Conservation (phyloP, 2,329 filamentous ascomycete species). For the Fusarium hainanense region DNA sequence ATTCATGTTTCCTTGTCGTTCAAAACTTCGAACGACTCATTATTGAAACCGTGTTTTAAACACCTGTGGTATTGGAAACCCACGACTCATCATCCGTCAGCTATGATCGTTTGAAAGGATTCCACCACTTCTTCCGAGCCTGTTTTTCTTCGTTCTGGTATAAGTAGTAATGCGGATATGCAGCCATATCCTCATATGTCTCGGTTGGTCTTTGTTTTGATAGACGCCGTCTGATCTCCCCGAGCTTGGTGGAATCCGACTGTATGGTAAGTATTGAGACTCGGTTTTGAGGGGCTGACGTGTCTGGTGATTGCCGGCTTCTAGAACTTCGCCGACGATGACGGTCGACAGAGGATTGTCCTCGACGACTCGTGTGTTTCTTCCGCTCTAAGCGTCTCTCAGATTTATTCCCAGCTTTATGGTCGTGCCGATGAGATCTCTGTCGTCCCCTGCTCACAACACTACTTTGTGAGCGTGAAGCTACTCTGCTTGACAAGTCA, state of each 20-base stretch:
- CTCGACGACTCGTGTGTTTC: slow-evolving; percentile 11
- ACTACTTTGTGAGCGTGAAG: slow-evolving; percentile 31
- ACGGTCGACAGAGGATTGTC: slow-evolving; percentile 17
- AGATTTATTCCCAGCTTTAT: slow-evolving; percentile 9
- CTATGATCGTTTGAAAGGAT: slow-evolving; percentile 25
- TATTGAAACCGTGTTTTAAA: too few species aligned
- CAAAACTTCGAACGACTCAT: neutral
- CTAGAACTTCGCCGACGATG: slow-evolving; percentile 15
- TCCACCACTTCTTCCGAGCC: slow-evolving; percentile 41
- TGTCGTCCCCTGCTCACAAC: slow-evolving; percentile 36
- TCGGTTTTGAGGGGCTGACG: slow-evolving; percentile 26
- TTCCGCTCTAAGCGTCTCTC: slow-evolving; percentile 20
- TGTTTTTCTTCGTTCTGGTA: slow-evolving; percentile 24
- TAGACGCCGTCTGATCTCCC: slow-evolving; percentile 52
- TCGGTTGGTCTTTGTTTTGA: slow-evolving; percentile 19
- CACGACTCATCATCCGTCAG: neutral
- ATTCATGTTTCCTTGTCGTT: neutral
- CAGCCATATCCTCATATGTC: slow-evolving; percentile 6
- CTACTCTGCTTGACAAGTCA: slow-evolving; percentile 55
- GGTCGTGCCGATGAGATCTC: slow-evolving; percentile 24
- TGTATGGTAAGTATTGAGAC: slow-evolving; percentile 52
- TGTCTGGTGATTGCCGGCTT: slow-evolving; percentile 10
- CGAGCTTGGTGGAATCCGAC: slow-evolving; percentile 59
- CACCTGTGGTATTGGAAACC: too few species aligned
- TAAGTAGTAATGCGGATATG: slow-evolving; percentile 39